Evolutionary conservation across 768 basidiomycete genomes (phyloP).

Genomic region (Boletus tomentosulus): DNA sequence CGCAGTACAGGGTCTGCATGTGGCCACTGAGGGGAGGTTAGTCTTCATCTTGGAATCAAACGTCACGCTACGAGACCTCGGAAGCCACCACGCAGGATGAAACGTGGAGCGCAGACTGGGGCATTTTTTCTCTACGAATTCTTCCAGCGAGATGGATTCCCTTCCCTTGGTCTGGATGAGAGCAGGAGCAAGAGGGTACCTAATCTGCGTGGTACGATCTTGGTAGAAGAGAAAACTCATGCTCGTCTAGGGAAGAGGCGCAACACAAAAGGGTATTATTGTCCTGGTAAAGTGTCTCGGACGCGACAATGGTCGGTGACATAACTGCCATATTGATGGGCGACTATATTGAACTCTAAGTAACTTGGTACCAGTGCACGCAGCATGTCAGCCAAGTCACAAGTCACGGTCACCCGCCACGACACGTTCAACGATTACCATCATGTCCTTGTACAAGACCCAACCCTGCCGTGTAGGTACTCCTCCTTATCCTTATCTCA

Average conservation of each 20-base stretch:
- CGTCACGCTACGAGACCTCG: conserved; percentile 20
- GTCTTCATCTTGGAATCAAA: not conserved
- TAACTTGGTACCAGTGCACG: no score
- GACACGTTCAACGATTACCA: conserved; percentile 1
- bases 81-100: conserved; percentile 32
- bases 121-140: conserved; percentile 30
- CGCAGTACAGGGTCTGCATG: conserved; percentile 31
- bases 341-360: not conserved
- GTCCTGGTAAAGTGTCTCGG: conserved; percentile 7
- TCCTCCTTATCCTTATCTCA: conserved; percentile 4
- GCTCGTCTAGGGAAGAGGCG: not conserved
- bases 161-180: conserved; percentile 17
- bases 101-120: conserved; percentile 28
- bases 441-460: conserved; percentile 40
- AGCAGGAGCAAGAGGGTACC: conserved; percentile 19
- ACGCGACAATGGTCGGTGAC: not conserved
- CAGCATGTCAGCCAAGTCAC: conserved; percentile 8
- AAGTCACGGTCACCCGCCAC: conserved; percentile 18
- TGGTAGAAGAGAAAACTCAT: conserved; percentile 23
- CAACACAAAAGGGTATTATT: not conserved
- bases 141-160: conserved; percentile 21
- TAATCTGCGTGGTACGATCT: conserved; percentile 15
- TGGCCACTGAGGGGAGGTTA: conserved; percentile 27
- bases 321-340: not conserved
- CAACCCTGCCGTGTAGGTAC: conserved; percentile 44